Evolutionary conservation across 2,329 filamentous ascomycete genomes (phyloP), one percentile per base, ranked within the genome.

Genomic region (Scedosporium minutisporum): DNA sequence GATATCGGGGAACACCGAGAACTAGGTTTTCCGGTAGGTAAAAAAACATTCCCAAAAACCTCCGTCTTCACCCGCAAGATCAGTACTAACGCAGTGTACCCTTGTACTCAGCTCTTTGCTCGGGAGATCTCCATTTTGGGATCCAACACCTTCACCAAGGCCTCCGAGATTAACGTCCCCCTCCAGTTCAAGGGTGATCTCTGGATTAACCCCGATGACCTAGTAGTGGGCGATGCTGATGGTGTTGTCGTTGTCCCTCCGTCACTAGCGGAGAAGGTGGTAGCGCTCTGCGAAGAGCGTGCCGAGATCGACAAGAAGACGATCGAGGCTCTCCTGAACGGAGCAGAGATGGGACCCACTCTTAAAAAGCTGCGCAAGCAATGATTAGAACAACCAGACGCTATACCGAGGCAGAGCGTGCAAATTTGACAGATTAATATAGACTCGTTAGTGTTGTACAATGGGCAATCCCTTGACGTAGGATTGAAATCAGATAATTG

Each of bases 201-300:
- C 1, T 70, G 69, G 70, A 64, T 73, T 1, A 65, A 71, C 29
- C 71, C 71, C 0, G 70, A 69, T 1, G 71, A 73, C 27, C 65
- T 72, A 2, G 25, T 73, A 2, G 63, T 72, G 38, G 70, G 61
- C 3, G 71, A 73, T 29, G 66, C 62, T 2, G 68, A 73, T 41
- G 71, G 71, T 0, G 70, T 72, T 0, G 71, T 72, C 0, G 69
- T 68, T 1, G 67, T 68, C 2, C 71, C 71, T 1, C 63, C 65
- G 14, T 66, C 65, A 6, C 62, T 69, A 38, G 53, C 67, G 7
- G 70, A 72, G 6, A 63, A 67, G 16, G 69, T 72, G 2, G 65
- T 70, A 6, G 64, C 64, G 12, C n/a, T 72, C 9, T 73, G 70
- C 33, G 65, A 69, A 14, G 68, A 69, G 60, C 63, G 71, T 0